These are phyloP conservation scores for Oropetium thomaeum DNA, from an alignment of 176 grass and related monocot species.

Conservation along the genomic window DNA sequence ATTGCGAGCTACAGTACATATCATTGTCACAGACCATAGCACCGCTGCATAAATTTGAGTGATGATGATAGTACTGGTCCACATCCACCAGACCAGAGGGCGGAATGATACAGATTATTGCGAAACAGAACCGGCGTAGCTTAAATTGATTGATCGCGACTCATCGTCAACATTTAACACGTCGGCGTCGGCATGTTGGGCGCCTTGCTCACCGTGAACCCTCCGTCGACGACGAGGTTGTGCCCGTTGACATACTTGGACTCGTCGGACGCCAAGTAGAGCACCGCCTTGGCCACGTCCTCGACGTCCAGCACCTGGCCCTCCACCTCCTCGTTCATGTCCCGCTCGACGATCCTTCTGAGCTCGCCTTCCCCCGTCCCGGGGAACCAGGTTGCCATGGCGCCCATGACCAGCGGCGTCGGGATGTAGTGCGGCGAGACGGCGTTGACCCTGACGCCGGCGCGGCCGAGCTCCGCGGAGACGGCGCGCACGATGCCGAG, in stretches of 20 bases:
- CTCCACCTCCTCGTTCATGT: conserved; percentile 35
- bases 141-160: background rate
- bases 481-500: conserved; percentile 4
- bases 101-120: background rate
- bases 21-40: no score
- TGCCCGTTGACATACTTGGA: conserved; percentile 56
- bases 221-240: conserved; percentile 62
- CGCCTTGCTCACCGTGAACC: conserved; percentile 38
- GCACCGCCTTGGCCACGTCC: conserved; percentile 51
- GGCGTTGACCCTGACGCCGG: no score
- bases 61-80: no score
- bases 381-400: background rate
- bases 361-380: background rate
- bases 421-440: conserved; percentile 22
- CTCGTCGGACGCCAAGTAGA: conserved; percentile 62
- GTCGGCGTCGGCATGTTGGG: background rate
- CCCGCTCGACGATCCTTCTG: background rate
- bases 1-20: no score
- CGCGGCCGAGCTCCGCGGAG: no score
- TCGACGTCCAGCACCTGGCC: conserved; percentile 32
- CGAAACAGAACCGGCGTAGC: background rate
- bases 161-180: no score
- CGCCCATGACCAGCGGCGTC: conserved; percentile 28
- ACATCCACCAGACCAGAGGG: no score
- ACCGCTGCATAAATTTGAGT: no score